Evolutionary conservation across 208 protist species (phyloP).

Genomic region (Wallacemonas sp.): DNA sequence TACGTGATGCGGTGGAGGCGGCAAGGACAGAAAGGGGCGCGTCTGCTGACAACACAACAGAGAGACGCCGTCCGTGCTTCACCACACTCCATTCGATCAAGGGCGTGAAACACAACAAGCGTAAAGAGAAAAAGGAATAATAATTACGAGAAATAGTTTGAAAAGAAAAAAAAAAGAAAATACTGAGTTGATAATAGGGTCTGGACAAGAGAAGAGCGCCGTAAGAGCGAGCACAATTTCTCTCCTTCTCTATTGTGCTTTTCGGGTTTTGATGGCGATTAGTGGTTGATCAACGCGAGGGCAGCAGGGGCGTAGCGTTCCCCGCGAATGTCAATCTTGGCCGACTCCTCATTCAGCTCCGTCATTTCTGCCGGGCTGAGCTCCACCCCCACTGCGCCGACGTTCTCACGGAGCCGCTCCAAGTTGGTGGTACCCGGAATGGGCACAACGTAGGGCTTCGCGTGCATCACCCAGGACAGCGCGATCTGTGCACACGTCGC

Average conservation of each 20-base stretch:
- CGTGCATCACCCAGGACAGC: constrained; percentile 30
- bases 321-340: constrained; percentile 15
- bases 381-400: constrained; percentile 8
- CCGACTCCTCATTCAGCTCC: constrained; percentile 20
- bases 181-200: background rate
- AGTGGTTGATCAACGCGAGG: constrained; percentile 17
- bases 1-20: too few relatives aligned
- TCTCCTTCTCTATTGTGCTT: background rate
- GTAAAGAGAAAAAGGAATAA: too few relatives aligned
- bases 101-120: too few relatives aligned
- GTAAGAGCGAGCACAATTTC: background rate
- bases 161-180: constrained; percentile 11
- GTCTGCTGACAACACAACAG: too few relatives aligned
- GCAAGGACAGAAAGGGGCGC: too few relatives aligned
- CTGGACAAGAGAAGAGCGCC: background rate
- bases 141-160: constrained; percentile 1
- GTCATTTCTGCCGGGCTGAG: constrained; percentile 22
- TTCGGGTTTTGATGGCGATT: background rate
- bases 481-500: constrained; percentile 29
- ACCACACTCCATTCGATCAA: too few relatives aligned
- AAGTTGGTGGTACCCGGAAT: constrained; percentile 36
- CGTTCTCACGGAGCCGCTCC: constrained; percentile 25
- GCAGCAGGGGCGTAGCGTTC: constrained; percentile 15
- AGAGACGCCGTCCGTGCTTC: too few relatives aligned
- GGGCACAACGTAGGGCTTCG: constrained; percentile 32